Evolutionary conservation across 352 stramenopile genomes (phyloP).

Genomic region (Pythium apleroticum): DNA sequence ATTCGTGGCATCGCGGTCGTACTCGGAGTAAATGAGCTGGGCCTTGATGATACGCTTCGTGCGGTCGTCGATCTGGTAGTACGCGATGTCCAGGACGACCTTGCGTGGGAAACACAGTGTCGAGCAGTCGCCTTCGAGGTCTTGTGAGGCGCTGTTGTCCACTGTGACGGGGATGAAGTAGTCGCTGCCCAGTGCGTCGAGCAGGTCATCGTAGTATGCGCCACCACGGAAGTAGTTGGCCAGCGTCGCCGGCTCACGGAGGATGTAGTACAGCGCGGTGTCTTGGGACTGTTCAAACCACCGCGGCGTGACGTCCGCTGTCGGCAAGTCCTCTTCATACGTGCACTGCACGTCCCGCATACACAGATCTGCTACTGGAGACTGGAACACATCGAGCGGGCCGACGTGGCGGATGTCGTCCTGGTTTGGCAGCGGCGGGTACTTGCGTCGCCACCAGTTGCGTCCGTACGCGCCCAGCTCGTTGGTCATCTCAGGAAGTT

Average conservation of each 20-base stretch:
- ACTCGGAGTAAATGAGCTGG: constrained; percentile 90
- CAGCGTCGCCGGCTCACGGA: constrained; percentile 91
- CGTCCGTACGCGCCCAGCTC: constrained; percentile 61
- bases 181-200: constrained; percentile 67
- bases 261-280: constrained; percentile 90
- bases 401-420: constrained; percentile 93
- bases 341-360: constrained; percentile 85
- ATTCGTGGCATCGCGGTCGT: constrained; percentile 88
- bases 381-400: constrained; percentile 81
- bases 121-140: constrained; percentile 88
- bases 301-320: constrained; percentile 88
- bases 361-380: constrained; percentile 93
- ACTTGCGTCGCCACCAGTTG: constrained; percentile 72
- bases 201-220: constrained; percentile 67
- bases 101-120: constrained; percentile 91
- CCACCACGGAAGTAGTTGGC: constrained; percentile 84
- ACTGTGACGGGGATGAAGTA: constrained; percentile 95
- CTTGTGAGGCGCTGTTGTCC: constrained; percentile 73
- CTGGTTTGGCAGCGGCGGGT: constrained; percentile 90
- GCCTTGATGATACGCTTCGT: constrained; percentile 93
- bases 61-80: constrained; percentile 92
- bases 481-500: constrained; percentile 81
- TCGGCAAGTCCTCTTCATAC: constrained; percentile 93
- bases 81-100: constrained; percentile 92
- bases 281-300: constrained; percentile 95